Evolutionary conservation across 176 grass and related monocot species (phyloP).

Genomic region (Eremochloa ophiuroides): DNA sequence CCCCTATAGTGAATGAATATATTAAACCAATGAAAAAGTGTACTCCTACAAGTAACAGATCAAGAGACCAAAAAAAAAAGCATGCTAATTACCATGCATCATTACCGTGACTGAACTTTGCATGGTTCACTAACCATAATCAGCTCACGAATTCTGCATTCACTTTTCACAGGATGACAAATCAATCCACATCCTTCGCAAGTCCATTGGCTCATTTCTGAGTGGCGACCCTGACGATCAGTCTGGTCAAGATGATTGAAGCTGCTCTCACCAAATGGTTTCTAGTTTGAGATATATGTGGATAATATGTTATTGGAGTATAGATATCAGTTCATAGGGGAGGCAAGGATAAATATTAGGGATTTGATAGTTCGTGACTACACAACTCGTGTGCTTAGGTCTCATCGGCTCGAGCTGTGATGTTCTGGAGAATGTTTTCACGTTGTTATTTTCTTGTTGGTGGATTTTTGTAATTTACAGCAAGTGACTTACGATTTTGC

Average conservation of each 20-base stretch:
- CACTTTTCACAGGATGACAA: constrained; percentile 61
- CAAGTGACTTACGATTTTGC: background rate
- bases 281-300: constrained; percentile 1
- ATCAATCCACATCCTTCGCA: constrained; percentile 77
- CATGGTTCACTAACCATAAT: background rate
- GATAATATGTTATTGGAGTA: constrained; percentile 20
- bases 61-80: no score
- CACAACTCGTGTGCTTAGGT: background rate
- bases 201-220: constrained; percentile 83
- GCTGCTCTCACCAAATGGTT: constrained; percentile 1
- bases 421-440: background rate
- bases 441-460: background rate
- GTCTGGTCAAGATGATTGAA: constrained; percentile 64
- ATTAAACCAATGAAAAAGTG: no score
- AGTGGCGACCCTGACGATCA: constrained; percentile 66
- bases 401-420: background rate
- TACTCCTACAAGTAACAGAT: no score
- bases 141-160: background rate
- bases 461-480: background rate
- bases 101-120: background rate
- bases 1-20: no score
- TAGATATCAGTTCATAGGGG: background rate
- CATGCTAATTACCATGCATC: background rate
- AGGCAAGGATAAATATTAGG: constrained; percentile 1
- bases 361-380: background rate